A percentile compares a stretch with the other conserved stretches of the same genome.
phyloP scores from a whole-genome alignment of 2,329 filamentous ascomycete species.

The Elsinoe perseae region DNA sequence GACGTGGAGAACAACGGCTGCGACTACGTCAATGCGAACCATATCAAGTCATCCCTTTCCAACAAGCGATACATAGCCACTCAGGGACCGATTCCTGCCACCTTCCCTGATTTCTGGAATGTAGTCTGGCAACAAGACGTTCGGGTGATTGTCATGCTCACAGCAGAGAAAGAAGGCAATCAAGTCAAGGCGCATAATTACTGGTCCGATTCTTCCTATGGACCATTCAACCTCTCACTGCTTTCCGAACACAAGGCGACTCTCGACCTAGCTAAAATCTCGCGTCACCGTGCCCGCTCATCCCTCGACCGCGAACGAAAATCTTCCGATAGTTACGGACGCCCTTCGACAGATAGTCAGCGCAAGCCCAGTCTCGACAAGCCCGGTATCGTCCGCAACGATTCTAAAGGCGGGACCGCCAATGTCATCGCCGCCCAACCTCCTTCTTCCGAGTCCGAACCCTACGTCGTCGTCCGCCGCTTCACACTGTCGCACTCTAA shows the following conservation, averaged over 20 bases:
- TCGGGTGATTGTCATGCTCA: conserved; percentile 91
- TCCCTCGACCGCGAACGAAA: conserved; percentile 2
- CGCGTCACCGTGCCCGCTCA: conserved; percentile 32
- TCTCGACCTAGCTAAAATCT: conserved; percentile 55
- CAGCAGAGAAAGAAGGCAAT: conserved; percentile 85
- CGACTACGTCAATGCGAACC: conserved; percentile 93
- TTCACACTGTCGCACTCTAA: conserved; percentile 71
- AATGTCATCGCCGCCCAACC: conserved; percentile 24
- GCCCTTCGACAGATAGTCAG: conserved; percentile 11
- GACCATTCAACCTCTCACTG: conserved; percentile 63
- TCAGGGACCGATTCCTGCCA: conserved; percentile 85
- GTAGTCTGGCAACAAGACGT: conserved; percentile 96
- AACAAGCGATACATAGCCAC: conserved; percentile 93
- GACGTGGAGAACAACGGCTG: conserved; percentile 60
- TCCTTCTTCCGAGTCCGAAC: conserved; percentile 46
- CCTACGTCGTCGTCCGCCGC: conserved; percentile 76
- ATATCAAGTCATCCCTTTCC: conserved; percentile 69
- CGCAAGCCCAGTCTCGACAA: conserved; percentile 27
- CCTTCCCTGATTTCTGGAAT: conserved; percentile 96
- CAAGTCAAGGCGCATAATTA: conserved; percentile 94
- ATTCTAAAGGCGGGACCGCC: conserved; percentile 23
- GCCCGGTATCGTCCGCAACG: conserved; percentile 15
- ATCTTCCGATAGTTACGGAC: not conserved
- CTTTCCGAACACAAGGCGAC: conserved; percentile 78
- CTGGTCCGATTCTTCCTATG: conserved; percentile 75